phyloP scores from a whole-genome alignment of 1,284 basidiomycete species.

The Microbotryomycetes sp. region DNA sequence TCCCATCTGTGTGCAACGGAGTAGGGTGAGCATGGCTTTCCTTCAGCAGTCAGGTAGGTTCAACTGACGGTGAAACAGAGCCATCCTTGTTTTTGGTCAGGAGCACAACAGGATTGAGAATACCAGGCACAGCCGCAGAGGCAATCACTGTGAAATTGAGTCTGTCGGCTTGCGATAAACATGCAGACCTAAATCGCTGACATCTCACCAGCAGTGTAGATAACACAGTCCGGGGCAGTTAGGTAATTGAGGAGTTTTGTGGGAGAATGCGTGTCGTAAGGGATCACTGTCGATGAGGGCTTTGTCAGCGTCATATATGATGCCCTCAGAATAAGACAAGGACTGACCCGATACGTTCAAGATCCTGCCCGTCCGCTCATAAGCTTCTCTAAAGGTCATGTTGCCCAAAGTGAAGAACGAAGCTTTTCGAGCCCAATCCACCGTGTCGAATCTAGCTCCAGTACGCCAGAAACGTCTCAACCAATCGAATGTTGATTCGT shows the following conservation, averaged over 20 bases:
- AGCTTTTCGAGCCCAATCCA: conserved; percentile 86
- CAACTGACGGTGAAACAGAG: conserved; percentile 82
- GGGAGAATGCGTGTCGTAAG: conserved; percentile 49
- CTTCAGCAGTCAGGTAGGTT: background rate
- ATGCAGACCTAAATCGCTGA: conserved; percentile 46
- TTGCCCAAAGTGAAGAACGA: conserved; percentile 89
- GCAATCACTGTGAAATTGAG: conserved; percentile 72
- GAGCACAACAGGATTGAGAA: conserved; percentile 55
- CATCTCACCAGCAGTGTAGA: conserved; percentile 41
- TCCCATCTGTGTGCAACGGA: conserved; percentile 27
- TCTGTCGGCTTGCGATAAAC: background rate
- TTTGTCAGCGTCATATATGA: no score
- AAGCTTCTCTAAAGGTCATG: conserved; percentile 93
- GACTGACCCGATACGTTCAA: conserved; percentile 91
- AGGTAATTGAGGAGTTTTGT: conserved; percentile 94
- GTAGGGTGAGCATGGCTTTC: background rate
- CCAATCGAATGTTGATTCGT: conserved; percentile 66
- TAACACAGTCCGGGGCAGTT: conserved; percentile 78
- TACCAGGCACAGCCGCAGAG: conserved; percentile 76
- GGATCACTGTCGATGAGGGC: conserved; percentile 18
- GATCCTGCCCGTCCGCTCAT: conserved; percentile 79
- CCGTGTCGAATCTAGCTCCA: conserved; percentile 87
- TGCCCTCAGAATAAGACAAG: no score
- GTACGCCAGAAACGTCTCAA: conserved; percentile 71
- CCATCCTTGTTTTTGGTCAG: conserved; percentile 79